Base-by-base conservation (phyloP, 169 alveolate species). In the Eimeria nieschulzi region DNA sequence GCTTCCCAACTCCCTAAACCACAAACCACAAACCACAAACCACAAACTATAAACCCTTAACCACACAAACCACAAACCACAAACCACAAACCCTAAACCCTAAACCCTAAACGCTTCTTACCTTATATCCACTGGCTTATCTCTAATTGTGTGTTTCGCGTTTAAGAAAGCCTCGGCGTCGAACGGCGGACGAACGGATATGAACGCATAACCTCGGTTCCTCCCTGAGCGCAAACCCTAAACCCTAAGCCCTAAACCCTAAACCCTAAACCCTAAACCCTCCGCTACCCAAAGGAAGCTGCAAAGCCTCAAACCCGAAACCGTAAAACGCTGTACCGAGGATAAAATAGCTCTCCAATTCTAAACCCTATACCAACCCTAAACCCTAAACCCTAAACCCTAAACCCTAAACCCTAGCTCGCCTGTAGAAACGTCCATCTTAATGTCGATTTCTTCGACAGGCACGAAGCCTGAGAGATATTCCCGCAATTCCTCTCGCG, bases 401-500 rank as follows among this genome's bases (percentile, higher is more conserved):
- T 6, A 10, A 39, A 12, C 59, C 64, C 63, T 13, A 5, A 80
- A 12, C 56, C 13, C 25, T 76, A 0, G 10, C 33, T 15, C 51
- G 61, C 88, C 88, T 80, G 88, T 80, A 19, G 64, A 63, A 54
- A 54, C 63, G 68, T 80, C 88, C 76, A 39, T 6, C 54, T 80
- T 80, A 19, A 80, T 80, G 88, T 80, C 88, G 15, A 80, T 80
- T 19, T 80, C 88, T 5, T 80, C 88, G 2, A 80, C 88, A 13
- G 88, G n/a, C 71, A 80, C 88, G 51, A 80, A 80, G 39, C 88
- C 88, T 13, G 88, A 80, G 68, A 80, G 88, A 39, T 80, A 80
- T 59, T 80, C 76, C 51, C 7, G 64, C 25, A 80, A 76, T n/a
- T 80, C 88, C 55, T 61, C 88, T 19, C 88, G 75, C 39, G 51